Evolutionary conservation across 257 asterid genomes (phyloP).

Genomic region (Knoxia roxburghii): DNA sequence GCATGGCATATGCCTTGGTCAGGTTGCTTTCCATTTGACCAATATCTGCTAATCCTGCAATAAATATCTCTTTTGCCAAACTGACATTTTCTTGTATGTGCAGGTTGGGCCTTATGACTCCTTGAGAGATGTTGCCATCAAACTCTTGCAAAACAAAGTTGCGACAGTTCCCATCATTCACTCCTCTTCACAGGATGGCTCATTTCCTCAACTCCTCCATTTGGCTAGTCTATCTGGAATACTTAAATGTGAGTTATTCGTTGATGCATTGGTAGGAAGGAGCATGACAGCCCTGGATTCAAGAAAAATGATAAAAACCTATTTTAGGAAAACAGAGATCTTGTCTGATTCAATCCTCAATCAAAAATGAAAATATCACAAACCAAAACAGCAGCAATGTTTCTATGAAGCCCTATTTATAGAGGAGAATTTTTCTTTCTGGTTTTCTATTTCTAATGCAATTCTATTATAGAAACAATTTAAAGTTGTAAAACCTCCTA

Average conservation of each 20-base stretch:
- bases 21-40: not conserved
- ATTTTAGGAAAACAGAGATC: too few relatives aligned
- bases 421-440: too few relatives aligned
- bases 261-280: conserved; percentile 3
- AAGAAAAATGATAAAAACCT: too few relatives aligned
- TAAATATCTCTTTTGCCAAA: conserved; percentile 5
- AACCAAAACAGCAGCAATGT: too few relatives aligned
- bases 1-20: not conserved
- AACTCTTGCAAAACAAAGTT: conserved; percentile 54
- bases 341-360: too few relatives aligned
- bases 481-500: too few relatives aligned
- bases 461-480: too few relatives aligned
- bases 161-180: conserved; percentile 61
- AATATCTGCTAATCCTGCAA: conserved; percentile 4
- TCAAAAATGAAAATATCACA: too few relatives aligned
- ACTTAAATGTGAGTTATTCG: conserved; percentile 51
- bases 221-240: conserved; percentile 68
- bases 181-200: conserved; percentile 59
- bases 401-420: too few relatives aligned
- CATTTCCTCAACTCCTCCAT: conserved; percentile 61
- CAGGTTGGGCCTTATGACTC: conserved; percentile 69
- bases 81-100: conserved; percentile 9
- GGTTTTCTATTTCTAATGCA: too few relatives aligned
- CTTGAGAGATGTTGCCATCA: conserved; percentile 58
- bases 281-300: too few relatives aligned